phyloP scores from a whole-genome alignment of 2,329 filamentous ascomycete genomes.

The Bretziella fagacearum region DNA sequence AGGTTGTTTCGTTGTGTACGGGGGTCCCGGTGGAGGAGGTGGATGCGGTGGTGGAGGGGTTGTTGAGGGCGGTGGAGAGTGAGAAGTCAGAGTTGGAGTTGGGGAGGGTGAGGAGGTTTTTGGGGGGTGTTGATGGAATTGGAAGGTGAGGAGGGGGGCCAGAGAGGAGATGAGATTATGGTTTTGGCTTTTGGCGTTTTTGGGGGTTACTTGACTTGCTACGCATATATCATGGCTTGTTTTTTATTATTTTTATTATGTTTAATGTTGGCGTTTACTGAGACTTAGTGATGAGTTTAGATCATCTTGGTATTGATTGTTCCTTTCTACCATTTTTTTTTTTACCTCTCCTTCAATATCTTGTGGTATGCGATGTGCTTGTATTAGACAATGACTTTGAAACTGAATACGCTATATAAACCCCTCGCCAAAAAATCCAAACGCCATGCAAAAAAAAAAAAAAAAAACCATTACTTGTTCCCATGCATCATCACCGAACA shows the following conservation, averaged over 20 bases:
- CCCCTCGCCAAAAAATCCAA: slow-evolving; percentile 1
- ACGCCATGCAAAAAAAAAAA: slow-evolving; percentile 3
- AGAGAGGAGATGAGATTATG: neutral
- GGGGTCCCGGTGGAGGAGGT: slow-evolving; percentile 61
- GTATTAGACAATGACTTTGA: too few species aligned
- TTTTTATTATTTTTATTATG: too few species aligned
- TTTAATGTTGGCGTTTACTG: too few species aligned
- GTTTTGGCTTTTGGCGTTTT: neutral
- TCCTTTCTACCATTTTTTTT: too few species aligned
- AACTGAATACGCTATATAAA: too few species aligned
- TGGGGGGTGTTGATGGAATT: slow-evolving; percentile 58
- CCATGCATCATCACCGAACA: neutral
- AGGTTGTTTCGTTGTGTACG: slow-evolving; percentile 75
- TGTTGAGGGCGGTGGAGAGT: slow-evolving; percentile 80
- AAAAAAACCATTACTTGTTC: slow-evolving; percentile 1
- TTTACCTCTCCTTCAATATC: too few species aligned
- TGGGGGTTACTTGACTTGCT: neutral
- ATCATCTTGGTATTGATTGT: too few species aligned
- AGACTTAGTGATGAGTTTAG: too few species aligned
- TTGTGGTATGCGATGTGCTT: too few species aligned
- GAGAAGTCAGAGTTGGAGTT: slow-evolving; percentile 64
- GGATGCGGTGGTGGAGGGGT: slow-evolving; percentile 59
- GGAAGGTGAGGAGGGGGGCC: slow-evolving; percentile 21
- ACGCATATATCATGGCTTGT: neutral
- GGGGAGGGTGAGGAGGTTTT: slow-evolving; percentile 57